These are phyloP conservation scores for Hypoxylon sp. DNA, from an alignment of 2,329 filamentous ascomycete genomes.

Conservation along the genomic window DNA sequence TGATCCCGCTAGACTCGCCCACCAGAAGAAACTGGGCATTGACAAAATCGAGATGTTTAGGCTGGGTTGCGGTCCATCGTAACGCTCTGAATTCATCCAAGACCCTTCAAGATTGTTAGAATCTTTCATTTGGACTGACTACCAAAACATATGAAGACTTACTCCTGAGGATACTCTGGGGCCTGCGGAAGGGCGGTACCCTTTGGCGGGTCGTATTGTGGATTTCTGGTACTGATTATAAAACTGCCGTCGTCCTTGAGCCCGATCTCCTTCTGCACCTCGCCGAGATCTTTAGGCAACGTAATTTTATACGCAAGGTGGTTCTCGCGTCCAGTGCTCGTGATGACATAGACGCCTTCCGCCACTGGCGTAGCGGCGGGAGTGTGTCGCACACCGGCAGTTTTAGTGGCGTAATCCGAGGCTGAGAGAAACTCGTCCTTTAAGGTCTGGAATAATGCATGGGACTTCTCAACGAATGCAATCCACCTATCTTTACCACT, in stretches of 20 bases:
- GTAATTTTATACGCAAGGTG: slow-evolving; percentile 85
- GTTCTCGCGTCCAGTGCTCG: slow-evolving; percentile 72
- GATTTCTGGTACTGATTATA: slow-evolving; percentile 82
- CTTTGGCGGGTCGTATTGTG: slow-evolving; percentile 71
- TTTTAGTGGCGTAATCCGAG: slow-evolving; percentile 78
- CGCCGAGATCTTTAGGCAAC: slow-evolving; percentile 72
- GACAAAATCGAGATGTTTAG: slow-evolving; percentile 76
- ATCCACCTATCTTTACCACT: slow-evolving; percentile 76
- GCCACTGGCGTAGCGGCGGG: slow-evolving; percentile 79
- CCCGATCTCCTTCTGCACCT: slow-evolving; percentile 79
- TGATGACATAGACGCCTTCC: slow-evolving; percentile 86
- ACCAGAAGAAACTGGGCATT: slow-evolving; percentile 83
- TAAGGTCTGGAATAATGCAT: slow-evolving; percentile 71
- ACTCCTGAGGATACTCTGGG: slow-evolving; percentile 77
- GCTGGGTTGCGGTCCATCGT: slow-evolving; percentile 78
- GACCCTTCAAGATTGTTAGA: no score
- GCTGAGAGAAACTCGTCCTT: slow-evolving; percentile 75
- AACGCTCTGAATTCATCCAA: slow-evolving; percentile 75
- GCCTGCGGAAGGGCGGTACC: slow-evolving; percentile 69
- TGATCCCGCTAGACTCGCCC: slow-evolving; percentile 69
- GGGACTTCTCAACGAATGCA: slow-evolving; percentile 82
- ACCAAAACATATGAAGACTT: no score
- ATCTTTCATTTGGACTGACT: no score
- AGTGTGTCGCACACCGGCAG: slow-evolving; percentile 71
- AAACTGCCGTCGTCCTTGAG: slow-evolving; percentile 77